A percentile compares a stretch with the other conserved stretches of the same genome.
phyloP scores from a whole-genome alignment of 441 rosid genomes.

The Gossypium davidsonii region DNA sequence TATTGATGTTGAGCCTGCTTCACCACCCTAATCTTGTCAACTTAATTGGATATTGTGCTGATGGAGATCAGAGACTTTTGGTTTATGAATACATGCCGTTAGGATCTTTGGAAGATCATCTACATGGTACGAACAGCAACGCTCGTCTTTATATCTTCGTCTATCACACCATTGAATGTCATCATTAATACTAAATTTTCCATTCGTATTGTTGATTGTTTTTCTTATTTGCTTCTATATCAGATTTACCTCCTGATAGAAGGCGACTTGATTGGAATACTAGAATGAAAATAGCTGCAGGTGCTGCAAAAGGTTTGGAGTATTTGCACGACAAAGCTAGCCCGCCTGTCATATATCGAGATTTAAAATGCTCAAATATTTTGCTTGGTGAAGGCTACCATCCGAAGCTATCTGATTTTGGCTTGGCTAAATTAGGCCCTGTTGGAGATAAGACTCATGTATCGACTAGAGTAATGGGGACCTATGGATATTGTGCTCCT shows the following conservation, averaged over 20 bases:
- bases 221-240: constrained; percentile 6
- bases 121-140: constrained; percentile 41
- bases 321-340: constrained; percentile 77
- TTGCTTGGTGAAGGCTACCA: constrained; percentile 74
- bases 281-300: constrained; percentile 91
- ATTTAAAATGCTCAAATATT: constrained; percentile 84
- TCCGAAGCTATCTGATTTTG: constrained; percentile 89
- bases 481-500: constrained; percentile 93
- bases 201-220: not conserved
- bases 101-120: constrained; percentile 79
- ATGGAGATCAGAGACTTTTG: constrained; percentile 84
- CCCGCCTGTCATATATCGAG: constrained; percentile 90
- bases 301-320: constrained; percentile 92
- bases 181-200: not conserved
- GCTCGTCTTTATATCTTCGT: not conserved
- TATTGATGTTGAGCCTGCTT: constrained; percentile 69
- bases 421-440: constrained; percentile 92
- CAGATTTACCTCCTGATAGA: constrained; percentile 70
- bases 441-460: constrained; percentile 93
- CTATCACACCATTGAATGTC: not conserved
- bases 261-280: constrained; percentile 81
- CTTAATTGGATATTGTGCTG: constrained; percentile 77
- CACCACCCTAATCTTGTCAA: constrained; percentile 81
- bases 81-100: constrained; percentile 84
- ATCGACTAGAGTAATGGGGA: constrained; percentile 95